Conservation (phyloP, 441 rosid genomes). For the Gossypium schwendimanii region DNA sequence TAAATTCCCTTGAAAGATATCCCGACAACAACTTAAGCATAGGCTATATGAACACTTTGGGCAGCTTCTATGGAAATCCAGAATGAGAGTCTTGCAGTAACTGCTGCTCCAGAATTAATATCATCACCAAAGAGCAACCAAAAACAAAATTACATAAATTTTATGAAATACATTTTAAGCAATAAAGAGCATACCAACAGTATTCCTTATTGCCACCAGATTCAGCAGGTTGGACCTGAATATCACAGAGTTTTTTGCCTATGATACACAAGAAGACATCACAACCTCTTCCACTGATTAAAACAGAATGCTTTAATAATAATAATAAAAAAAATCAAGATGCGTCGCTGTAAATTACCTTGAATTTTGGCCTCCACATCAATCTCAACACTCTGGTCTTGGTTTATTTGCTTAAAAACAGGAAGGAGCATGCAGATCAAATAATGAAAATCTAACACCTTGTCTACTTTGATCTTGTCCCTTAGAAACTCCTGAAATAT, state of each 20-base stretch:
- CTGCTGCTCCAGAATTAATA: slow-evolving; percentile 40
- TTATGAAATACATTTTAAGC: slow-evolving; percentile 14
- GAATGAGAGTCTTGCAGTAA: slow-evolving; percentile 45
- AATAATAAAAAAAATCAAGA: neutral
- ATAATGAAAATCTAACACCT: slow-evolving; percentile 78
- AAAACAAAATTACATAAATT: slow-evolving; percentile 18
- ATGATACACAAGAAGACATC: slow-evolving; percentile 25
- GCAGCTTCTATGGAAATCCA: slow-evolving; percentile 66
- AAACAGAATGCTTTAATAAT: neutral
- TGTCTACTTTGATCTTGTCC: slow-evolving; percentile 52
- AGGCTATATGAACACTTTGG: slow-evolving; percentile 58
- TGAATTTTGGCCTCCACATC: slow-evolving; percentile 59
- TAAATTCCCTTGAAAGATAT: slow-evolving; percentile 37
- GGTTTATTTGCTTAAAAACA: slow-evolving; percentile 63
- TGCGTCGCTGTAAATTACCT: slow-evolving; percentile 35
- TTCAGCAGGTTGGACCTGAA: slow-evolving; percentile 43
- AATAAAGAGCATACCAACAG: slow-evolving; percentile 50
- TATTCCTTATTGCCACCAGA: slow-evolving; percentile 36
- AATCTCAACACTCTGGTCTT: slow-evolving; percentile 54
- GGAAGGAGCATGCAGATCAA: slow-evolving; percentile 95
- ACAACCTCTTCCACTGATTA: slow-evolving; percentile 15
- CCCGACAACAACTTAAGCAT: slow-evolving; percentile 61
- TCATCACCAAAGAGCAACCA: slow-evolving; percentile 25
- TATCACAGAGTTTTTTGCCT: slow-evolving; percentile 49
- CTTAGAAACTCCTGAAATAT: slow-evolving; percentile 55